These are phyloP conservation scores for Ophiobolus disseminans DNA, from an alignment of 2,329 filamentous ascomycete species.

Conservation along the genomic window DNA sequence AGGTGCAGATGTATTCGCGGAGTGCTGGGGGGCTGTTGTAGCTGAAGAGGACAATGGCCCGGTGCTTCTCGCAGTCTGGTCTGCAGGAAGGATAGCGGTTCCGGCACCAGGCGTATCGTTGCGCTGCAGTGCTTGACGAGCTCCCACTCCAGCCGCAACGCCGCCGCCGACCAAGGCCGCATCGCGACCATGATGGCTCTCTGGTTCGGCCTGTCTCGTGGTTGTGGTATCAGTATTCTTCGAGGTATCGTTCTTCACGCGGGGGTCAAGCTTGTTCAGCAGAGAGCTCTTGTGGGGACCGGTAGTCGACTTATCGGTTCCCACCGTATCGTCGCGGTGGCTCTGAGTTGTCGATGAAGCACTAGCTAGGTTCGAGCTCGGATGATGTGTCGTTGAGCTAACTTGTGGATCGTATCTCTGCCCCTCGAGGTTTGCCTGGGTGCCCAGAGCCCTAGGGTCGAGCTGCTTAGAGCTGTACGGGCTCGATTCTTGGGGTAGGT, in stretches of 20 bases:
- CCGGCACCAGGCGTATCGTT: slow-evolving; percentile 11
- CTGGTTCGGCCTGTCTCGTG: not conserved
- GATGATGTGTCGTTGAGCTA: slow-evolving; percentile 14
- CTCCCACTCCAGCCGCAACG: slow-evolving; percentile 1
- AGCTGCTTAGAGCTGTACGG: slow-evolving; percentile 31
- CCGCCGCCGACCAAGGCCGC: slow-evolving; percentile 17
- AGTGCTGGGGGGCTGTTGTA: slow-evolving; percentile 3
- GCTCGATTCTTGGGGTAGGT: slow-evolving; percentile 7
- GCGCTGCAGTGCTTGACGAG: slow-evolving; percentile 5
- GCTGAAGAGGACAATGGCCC: not conserved
- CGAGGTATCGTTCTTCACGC: slow-evolving; percentile 1
- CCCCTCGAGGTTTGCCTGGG: slow-evolving; percentile 18
- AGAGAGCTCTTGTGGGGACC: not conserved
- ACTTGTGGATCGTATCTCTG: slow-evolving; percentile 30
- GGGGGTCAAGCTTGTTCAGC: slow-evolving; percentile 6
- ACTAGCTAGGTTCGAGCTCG: slow-evolving; percentile 6
- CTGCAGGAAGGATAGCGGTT: slow-evolving; percentile 7
- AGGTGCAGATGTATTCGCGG: slow-evolving; percentile 7
- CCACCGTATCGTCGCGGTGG: not conserved
- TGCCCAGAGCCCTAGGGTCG: slow-evolving; percentile 36
- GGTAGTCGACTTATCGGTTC: not conserved
- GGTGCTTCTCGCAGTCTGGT: not conserved
- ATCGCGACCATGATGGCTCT: slow-evolving; percentile 26
- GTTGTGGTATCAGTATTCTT: not conserved
- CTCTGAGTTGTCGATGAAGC: slow-evolving; percentile 2